Conservation (phyloP, 1,284 basidiomycete species). For the Xanthoconium separans region DNA sequence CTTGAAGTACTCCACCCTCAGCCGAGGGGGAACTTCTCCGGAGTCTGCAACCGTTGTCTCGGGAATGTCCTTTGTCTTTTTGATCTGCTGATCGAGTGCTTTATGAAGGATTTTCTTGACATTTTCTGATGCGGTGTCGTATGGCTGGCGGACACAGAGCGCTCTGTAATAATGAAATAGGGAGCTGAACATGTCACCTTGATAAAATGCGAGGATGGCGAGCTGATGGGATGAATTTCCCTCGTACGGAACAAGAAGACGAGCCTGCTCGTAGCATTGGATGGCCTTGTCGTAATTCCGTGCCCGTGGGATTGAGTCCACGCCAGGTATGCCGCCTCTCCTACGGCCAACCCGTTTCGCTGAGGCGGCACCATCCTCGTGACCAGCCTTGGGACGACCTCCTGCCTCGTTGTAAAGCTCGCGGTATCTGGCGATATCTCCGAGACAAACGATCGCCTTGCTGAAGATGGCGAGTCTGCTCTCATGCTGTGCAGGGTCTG, state of each 20-base stretch:
- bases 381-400: slow-evolving; percentile 61
- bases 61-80: slow-evolving; percentile 41
- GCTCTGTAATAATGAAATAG: slow-evolving; percentile 91
- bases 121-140: slow-evolving; percentile 87
- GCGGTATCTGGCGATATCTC: slow-evolving; percentile 91
- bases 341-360: slow-evolving; percentile 44
- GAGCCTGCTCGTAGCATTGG: slow-evolving; percentile 83
- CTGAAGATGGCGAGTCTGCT: slow-evolving; percentile 71
- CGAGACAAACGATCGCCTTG: slow-evolving; percentile 89
- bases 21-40: slow-evolving; percentile 38
- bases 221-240: slow-evolving; percentile 95
- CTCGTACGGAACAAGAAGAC: slow-evolving; percentile 73
- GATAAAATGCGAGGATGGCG: slow-evolving; percentile 87
- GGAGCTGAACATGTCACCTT: slow-evolving; percentile 78
- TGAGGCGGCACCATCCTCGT: slow-evolving; percentile 50
- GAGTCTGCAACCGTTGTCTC: slow-evolving; percentile 31
- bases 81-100: slow-evolving; percentile 53
- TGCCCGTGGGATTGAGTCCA: slow-evolving; percentile 45
- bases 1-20: slow-evolving; percentile 63
- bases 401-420: slow-evolving; percentile 83
- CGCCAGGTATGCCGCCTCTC: slow-evolving; percentile 41
- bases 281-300: slow-evolving; percentile 76
- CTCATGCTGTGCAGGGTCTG: slow-evolving; percentile 55
- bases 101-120: slow-evolving; percentile 71
- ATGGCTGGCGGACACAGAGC: slow-evolving; percentile 82